Evolutionary conservation across 257 asterid genomes (phyloP), one percentile per base, ranked within the genome.

Genomic region (Linderniella brevidens): DNA sequence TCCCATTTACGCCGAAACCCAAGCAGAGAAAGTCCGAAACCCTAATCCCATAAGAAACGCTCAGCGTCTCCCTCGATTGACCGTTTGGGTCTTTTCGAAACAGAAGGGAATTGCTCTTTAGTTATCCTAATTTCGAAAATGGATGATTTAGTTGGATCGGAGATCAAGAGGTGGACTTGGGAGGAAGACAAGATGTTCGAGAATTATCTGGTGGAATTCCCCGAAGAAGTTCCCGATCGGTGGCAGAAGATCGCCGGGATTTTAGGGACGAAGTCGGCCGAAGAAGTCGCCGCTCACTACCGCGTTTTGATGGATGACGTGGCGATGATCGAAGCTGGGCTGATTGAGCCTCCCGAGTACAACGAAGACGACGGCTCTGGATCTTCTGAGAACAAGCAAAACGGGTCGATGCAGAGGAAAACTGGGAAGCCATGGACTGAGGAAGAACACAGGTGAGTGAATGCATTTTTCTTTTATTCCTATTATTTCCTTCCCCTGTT

Each of bases 401-500:
- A 6, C 6, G 41, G 13, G n/a, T 59, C 8, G 37, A 57, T 45
- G 4, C 68, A 55, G 63, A 62, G 78, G 17, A 71, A 61, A 58
- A 64, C 58, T 15, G 74, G 76, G 29, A 63, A 59, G 14, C 66
- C 83, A 4, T 75, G 83, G 83, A 68, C 76, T 8, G 76, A 75
- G 38, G 74, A 75, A 0, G 83, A 75, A 17, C 83, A 75, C 11
- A 68, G 73, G 83, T 75, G 44, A 29, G 8, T 25, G n/a, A 25
- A 2, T 25, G 6, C 32, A 25, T 25, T 25, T 25, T 25, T 25
- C 32, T 25, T 25, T 3, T 3, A 25, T 2, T 25, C 6, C 6
- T 2, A 25, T 25, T 25, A 25, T 25, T 25, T 25, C 32, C 6
- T 25, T 25, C 32, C 32, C 32, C 32, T 25, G 4, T 25, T 3